Conservation (phyloP, 306 rosid species). For the Lathyrus aphaca region DNA sequence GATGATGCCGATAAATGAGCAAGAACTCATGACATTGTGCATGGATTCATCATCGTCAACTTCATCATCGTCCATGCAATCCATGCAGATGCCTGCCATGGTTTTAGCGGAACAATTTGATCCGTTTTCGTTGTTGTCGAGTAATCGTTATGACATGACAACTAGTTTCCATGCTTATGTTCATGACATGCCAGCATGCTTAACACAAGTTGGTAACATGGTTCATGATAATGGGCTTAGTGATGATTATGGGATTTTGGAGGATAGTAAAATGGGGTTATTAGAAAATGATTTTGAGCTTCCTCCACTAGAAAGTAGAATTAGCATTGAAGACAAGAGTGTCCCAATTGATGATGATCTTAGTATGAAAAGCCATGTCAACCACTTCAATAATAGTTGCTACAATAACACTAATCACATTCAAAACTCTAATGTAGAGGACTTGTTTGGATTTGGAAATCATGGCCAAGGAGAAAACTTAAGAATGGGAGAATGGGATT, state of each 20-base stretch:
- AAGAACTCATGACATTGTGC: constrained; percentile 56
- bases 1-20: constrained; percentile 48
- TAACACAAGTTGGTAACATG: constrained; percentile 49
- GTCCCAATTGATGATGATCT: constrained; percentile 36
- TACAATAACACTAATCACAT: constrained; percentile 50
- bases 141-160: constrained; percentile 46
- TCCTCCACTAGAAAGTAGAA: constrained; percentile 64
- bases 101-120: constrained; percentile 45
- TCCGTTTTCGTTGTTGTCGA: constrained; percentile 55
- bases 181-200: constrained; percentile 42
- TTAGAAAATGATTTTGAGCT: constrained; percentile 58
- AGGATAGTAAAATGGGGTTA: constrained; percentile 50
- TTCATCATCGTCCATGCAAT: constrained; percentile 55
- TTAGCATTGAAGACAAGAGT: constrained; percentile 46
- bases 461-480: constrained; percentile 63
- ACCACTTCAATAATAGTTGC: constrained; percentile 65
- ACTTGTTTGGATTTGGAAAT: constrained; percentile 58
- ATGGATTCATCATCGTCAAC: constrained; percentile 78
- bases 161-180: constrained; percentile 41
- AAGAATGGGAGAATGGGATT: constrained; percentile 83
- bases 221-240: constrained; percentile 41
- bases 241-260: constrained; percentile 51
- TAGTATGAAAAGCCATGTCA: constrained; percentile 53
- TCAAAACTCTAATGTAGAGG: constrained; percentile 54
- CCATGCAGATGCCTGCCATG: constrained; percentile 50